Evolutionary conservation across 169 alveolate species (phyloP), one percentile per base, ranked within the genome.

Genomic region (Plasmodium relictum): DNA sequence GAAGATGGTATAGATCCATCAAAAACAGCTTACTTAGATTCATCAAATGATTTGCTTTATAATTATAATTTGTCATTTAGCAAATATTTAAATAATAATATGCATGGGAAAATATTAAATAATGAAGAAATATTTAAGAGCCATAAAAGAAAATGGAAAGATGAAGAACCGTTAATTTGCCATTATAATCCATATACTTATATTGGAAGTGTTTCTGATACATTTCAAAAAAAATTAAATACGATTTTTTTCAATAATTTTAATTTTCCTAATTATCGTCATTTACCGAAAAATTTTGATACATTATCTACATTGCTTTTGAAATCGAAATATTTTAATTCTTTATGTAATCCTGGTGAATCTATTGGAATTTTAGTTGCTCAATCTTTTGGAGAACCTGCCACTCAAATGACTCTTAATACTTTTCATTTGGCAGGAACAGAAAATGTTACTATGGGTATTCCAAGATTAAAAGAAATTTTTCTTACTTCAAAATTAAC

Each of bases 341-440:
- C 94, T 12, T 72, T 89, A 9, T 91, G 95, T 50, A 92, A 68
- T 41, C 99, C 99, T 4, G 99, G 99, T 6, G 99, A 99, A 92
- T 98, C 99, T 44, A 99, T 99, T 8, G 99, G 99, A 0, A 97
- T 98, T 61, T 73, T 98, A 26, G 99, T 99, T 0, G 99, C 99
- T 2, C 99, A 98, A 83, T 96, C 98, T 39, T 97, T 99, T 48
- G 99, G 99, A 31, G 99, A 99, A 83, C 99, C 99, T 0, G 98
- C 99, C 37, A 99, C 99, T 22, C 99, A 99, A 93, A 98, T 99
- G 99, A 99, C 99, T 7, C 93, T 99, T 69, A 99, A 99, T 93
- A 99, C 99, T 24, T 99, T 99, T 97, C 99, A 99, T 96, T 96
- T 99, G 91, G 99, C 99, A 3, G 99, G 99, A 14, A 99, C 99